These are phyloP conservation scores for Inga oerstediana DNA, from an alignment of 306 rosid genomes.

Conservation along the genomic window DNA sequence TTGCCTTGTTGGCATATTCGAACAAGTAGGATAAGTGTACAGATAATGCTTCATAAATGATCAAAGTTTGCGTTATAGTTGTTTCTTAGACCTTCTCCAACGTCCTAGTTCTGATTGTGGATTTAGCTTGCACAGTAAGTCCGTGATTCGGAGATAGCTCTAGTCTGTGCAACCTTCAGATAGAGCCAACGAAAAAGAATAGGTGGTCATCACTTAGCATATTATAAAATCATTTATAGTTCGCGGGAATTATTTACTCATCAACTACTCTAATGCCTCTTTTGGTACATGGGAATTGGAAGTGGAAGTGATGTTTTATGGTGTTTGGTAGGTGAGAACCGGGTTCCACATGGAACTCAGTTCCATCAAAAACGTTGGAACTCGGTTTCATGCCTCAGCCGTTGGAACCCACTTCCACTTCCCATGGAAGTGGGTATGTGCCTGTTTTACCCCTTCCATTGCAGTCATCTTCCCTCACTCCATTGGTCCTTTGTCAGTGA, in stretches of 20 bases:
- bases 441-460: no score
- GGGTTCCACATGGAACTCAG: no score
- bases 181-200: not conserved
- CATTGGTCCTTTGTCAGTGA: no score
- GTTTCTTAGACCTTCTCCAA: not conserved
- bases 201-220: not conserved
- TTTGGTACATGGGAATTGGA: no score
- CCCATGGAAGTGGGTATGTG: no score
- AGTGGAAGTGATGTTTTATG: no score
- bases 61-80: constrained; percentile 14
- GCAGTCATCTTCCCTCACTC: no score
- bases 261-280: not conserved
- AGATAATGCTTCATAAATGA: constrained; percentile 24
- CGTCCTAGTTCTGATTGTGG: not conserved
- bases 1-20: constrained; percentile 29
- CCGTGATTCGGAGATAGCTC: not conserved
- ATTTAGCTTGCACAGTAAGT: not conserved
- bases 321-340: no score
- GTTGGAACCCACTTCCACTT: no score
- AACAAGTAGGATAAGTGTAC: constrained; percentile 30
- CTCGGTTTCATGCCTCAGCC: no score
- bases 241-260: not conserved
- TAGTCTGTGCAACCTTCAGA: not conserved
- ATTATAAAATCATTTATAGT: not conserved
- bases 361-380: no score